Evolutionary conservation across 768 basidiomycete species (phyloP).

Genomic region (Harrya chromipes): DNA sequence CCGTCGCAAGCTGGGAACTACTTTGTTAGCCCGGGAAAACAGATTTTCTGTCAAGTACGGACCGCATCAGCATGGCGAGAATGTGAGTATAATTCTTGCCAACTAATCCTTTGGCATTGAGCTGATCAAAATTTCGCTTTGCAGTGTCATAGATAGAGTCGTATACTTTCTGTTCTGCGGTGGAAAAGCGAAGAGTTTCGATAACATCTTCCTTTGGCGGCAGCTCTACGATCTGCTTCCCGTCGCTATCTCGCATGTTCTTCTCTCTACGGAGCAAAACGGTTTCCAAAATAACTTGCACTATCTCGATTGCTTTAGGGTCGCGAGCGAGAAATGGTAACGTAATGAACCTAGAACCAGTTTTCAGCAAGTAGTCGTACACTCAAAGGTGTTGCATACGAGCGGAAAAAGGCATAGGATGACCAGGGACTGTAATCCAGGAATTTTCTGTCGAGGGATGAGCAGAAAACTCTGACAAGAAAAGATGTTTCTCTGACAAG

Average conservation of each 20-base stretch:
- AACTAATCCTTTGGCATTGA: conserved; percentile 75
- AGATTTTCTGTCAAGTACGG: conserved; percentile 17
- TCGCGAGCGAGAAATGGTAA: conserved; percentile 89
- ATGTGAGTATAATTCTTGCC: conserved; percentile 84
- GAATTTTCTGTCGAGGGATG: conserved; percentile 56
- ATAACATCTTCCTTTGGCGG: conserved; percentile 79
- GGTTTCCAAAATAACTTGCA: conserved; percentile 90
- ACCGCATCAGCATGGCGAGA: conserved; percentile 95
- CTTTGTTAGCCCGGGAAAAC: conserved; percentile 4
- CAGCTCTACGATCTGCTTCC: conserved; percentile 83
- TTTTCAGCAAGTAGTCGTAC: conserved; percentile 1
- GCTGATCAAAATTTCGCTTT: conserved; percentile 75
- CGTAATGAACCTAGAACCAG: conserved; percentile 69
- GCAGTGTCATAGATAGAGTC: conserved; percentile 79
- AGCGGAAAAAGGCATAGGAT: conserved; percentile 83
- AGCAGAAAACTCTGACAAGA: conserved; percentile 39
- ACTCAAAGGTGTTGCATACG: conserved; percentile 43
- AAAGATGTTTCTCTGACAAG: conserved; percentile 46
- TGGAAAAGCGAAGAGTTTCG: conserved; percentile 77
- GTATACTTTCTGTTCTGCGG: conserved; percentile 83
- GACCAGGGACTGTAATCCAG: conserved; percentile 80
- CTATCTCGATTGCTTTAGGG: conserved; percentile 90
- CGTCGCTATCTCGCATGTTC: conserved; percentile 83
- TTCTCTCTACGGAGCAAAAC: conserved; percentile 89
- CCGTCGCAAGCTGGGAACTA: conserved; percentile 64